A percentile compares a stretch with the other conserved stretches of the same genome.
phyloP scores from a whole-genome alignment of 108 stramenopile genomes.

The Skeletonema potamos region DNA sequence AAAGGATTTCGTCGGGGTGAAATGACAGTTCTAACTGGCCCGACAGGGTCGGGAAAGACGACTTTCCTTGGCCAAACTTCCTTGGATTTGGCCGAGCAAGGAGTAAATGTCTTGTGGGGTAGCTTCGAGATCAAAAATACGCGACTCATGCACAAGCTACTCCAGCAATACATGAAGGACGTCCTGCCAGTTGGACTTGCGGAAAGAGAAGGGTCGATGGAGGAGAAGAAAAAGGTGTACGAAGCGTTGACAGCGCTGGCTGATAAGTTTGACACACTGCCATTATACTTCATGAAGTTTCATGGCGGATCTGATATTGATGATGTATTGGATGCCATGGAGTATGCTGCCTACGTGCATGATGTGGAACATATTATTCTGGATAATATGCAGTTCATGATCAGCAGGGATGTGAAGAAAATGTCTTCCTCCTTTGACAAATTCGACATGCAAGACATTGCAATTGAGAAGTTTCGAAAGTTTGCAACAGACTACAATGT shows the following conservation, averaged over 20 bases:
- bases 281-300: conserved; percentile 93
- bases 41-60: conserved; percentile 70
- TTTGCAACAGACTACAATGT: conserved; percentile 96
- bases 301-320: conserved; percentile 94
- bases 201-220: conserved; percentile 27
- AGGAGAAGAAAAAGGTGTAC: conserved; percentile 36
- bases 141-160: conserved; percentile 86
- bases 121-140: conserved; percentile 96
- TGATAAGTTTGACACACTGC: conserved; percentile 88
- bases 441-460: conserved; percentile 93
- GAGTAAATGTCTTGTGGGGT: conserved; percentile 94
- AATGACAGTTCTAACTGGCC: conserved; percentile 96
- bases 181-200: conserved; percentile 58
- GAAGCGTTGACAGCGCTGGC: conserved; percentile 60
- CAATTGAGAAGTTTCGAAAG: conserved; percentile 94
- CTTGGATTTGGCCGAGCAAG: conserved; percentile 91
- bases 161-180: conserved; percentile 84
- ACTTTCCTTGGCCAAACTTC: conserved; percentile 93
- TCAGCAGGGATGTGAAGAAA: conserved; percentile 52
- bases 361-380: conserved; percentile 92
- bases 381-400: conserved; percentile 99
- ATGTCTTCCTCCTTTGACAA: conserved; percentile 63
- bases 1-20: conserved; percentile 96
- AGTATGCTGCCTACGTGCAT: conserved; percentile 92
- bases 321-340: conserved; percentile 96